Percentiles rank a stretch among this genome's conserved stretches.
Conservation (phyloP, 352 stramenopile species). For the Pythium apleroticum region DNA sequence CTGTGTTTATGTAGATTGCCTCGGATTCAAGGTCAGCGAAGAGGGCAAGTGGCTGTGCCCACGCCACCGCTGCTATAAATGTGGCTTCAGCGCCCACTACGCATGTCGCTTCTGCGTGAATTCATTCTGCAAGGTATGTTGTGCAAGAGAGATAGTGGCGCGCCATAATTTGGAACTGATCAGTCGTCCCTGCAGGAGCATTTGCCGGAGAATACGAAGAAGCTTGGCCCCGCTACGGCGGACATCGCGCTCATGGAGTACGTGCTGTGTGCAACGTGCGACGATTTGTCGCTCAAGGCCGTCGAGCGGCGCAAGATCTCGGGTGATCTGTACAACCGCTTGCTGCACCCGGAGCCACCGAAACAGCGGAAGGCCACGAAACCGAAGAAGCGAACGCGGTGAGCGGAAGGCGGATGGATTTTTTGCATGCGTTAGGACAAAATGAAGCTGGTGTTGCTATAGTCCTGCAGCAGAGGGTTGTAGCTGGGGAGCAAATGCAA, state of each 20-base stretch:
- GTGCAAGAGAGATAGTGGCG: not conserved
- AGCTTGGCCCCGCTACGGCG: conserved; percentile 41
- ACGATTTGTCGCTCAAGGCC: conserved; percentile 33
- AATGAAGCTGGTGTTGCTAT: conserved; percentile 90
- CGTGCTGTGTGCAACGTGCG: conserved; percentile 58
- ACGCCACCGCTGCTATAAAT: conserved; percentile 65
- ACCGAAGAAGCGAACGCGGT: conserved; percentile 24
- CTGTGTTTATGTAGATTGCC: conserved; percentile 43
- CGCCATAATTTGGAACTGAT: not conserved
- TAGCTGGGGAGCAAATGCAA: conserved; percentile 43
- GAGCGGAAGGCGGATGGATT: not conserved
- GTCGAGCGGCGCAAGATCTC: conserved; percentile 50
- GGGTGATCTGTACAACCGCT: conserved; percentile 31
- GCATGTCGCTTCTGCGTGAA: conserved; percentile 75
- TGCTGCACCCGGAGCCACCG: conserved; percentile 28
- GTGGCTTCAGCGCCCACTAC: conserved; percentile 52
- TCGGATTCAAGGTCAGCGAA: conserved; percentile 62
- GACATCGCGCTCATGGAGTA: conserved; percentile 63
- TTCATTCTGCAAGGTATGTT: conserved; percentile 57
- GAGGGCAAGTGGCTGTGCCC: conserved; percentile 63
- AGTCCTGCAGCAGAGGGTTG: conserved; percentile 89
- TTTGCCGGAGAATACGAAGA: conserved; percentile 41
- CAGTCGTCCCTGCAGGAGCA: conserved; percentile 35
- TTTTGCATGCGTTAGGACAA: conserved; percentile 48
- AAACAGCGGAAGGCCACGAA: conserved; percentile 12